Evolutionary conservation across 192 early-diverging fungal species (phyloP), one percentile per base, ranked within the genome.

Genomic region (Coemansia sp.): DNA sequence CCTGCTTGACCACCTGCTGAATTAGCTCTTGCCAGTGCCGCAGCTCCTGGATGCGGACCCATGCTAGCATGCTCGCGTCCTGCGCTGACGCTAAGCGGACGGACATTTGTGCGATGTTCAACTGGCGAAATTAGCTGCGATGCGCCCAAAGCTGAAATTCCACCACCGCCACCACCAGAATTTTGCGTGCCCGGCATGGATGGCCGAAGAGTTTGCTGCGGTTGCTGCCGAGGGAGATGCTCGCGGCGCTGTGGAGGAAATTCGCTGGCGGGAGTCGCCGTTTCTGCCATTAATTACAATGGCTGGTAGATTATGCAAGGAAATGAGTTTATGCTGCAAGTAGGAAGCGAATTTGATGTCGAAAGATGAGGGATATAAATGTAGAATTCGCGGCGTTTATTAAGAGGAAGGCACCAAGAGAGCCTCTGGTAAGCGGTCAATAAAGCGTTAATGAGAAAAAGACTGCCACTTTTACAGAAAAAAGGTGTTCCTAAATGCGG

Each of bases 161-260:
- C 23, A 16, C 40, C 14, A 6, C 40, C 15, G 40, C 13, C 3
- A 14, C 45, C 45, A 13, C 20, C 11, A 12, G 33, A 1, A 35
- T 21, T 28, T 28, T 21, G 46, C 23, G 23, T 23, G 26, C 26
- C 26, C 28, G 57, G 36, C 39, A 51, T 28, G n/a, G 52, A 39
- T 3, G 57, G 51, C 20, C 71, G 50, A 20, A 74, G 71, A n/a
- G 64, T 64, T 49, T 57, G 63, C 40, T 65, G 69, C 15, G 69
- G 69, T 43, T 74, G 71, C 65, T 67, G 71, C 20, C 65, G 53
- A 19, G 71, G 71, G 20, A 74, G 53, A 41, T 74, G 71, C 53
- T 74, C 71, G 20, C 71, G 65, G 20, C 59, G 71, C 60, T 49
- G 64, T 11, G 46, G 48, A 6, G 71, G 51, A 15, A 26, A 6